These are phyloP conservation scores for Fonsecaea nubica DNA, from an alignment of 2,329 filamentous ascomycete genomes.

Conservation along the genomic window DNA sequence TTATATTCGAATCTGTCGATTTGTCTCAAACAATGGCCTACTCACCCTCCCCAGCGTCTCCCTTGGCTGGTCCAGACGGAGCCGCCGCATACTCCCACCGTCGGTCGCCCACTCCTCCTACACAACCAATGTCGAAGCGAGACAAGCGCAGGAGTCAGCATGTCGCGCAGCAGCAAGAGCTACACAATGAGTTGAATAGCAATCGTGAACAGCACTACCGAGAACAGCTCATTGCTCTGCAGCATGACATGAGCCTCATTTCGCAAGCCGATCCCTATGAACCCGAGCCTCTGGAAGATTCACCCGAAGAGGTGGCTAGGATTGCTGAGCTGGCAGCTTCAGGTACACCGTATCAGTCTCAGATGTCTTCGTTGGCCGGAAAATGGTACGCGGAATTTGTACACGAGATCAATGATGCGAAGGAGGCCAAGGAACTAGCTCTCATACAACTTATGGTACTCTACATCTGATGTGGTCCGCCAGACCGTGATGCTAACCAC, in stretches of 20 bases:
- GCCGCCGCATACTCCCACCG: conserved; percentile 25
- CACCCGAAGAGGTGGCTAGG: conserved; percentile 69
- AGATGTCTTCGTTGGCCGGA: conserved; percentile 70
- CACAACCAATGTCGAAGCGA: conserved; percentile 72
- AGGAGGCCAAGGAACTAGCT: conserved; percentile 85
- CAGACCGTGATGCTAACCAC: conserved; percentile 13
- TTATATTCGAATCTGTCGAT: not conserved
- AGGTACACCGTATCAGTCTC: conserved; percentile 71
- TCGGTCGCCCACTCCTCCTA: conserved; percentile 47
- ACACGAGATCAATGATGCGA: conserved; percentile 81
- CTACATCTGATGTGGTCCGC: conserved; percentile 27
- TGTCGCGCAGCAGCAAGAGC: conserved; percentile 75
- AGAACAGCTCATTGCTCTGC: conserved; percentile 88
- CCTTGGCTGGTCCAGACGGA: conserved; percentile 39
- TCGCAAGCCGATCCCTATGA: conserved; percentile 83
- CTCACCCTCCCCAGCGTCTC: conserved; percentile 48
- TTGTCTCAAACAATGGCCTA: conserved; percentile 46
- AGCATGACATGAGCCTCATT: conserved; percentile 86
- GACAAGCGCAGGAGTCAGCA: conserved; percentile 88
- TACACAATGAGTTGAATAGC: conserved; percentile 77
- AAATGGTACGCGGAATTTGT: conserved; percentile 85
- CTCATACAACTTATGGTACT: conserved; percentile 81
- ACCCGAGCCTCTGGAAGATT: conserved; percentile 70
- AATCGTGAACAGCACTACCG: conserved; percentile 85
- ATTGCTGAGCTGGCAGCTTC: conserved; percentile 64